These are phyloP conservation scores for Heritiera littoralis DNA, from an alignment of 345 rosid genomes.

Conservation along the genomic window DNA sequence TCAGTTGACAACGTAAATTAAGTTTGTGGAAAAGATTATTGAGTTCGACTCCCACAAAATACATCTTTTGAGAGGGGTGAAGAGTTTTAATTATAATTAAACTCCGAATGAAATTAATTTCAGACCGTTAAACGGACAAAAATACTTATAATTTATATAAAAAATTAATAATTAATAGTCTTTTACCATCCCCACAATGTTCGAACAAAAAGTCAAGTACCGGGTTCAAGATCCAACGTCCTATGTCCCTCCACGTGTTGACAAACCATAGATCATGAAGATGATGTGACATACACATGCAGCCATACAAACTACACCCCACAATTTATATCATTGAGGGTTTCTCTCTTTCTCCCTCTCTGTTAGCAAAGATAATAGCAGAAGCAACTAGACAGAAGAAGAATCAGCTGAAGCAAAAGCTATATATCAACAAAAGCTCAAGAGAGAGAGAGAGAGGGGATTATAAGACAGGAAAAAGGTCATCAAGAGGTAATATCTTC, in stretches of 20 bases:
- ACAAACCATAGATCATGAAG: constrained; percentile 2
- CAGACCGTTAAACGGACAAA: too few relatives aligned
- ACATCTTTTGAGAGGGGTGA: too few relatives aligned
- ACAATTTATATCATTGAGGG: constrained; percentile 40
- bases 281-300: constrained; percentile 47
- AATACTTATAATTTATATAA: too few relatives aligned
- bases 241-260: constrained; percentile 39
- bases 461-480: constrained; percentile 3
- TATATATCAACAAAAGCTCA: not conserved
- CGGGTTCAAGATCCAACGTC: constrained; percentile 31
- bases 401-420: not conserved
- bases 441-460: not conserved
- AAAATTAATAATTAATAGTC: too few relatives aligned
- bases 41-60: too few relatives aligned
- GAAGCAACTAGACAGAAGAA: constrained; percentile 12
- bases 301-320: constrained; percentile 28
- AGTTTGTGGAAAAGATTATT: too few relatives aligned
- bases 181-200: not conserved
- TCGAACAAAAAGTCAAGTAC: constrained; percentile 1
- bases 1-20: too few relatives aligned
- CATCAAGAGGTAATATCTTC: not conserved
- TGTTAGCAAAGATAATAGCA: constrained; percentile 14
- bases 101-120: too few relatives aligned
- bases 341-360: constrained; percentile 22
- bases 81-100: too few relatives aligned